Evolutionary conservation across 2,329 filamentous ascomycete genomes (phyloP).

Genomic region (Ophiostoma perfectum): DNA sequence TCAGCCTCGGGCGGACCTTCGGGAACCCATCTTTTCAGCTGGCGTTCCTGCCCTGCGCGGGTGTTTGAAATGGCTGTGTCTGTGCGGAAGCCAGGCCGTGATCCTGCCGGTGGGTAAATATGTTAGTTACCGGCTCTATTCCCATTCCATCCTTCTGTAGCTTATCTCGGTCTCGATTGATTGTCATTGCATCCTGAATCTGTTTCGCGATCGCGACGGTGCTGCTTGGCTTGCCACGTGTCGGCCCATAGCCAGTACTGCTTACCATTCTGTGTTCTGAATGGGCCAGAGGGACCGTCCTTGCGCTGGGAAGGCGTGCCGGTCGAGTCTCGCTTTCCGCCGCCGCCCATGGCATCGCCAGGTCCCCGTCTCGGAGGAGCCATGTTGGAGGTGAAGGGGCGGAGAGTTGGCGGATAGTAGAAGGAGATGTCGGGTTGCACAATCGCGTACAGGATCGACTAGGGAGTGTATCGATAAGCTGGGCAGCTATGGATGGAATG

Average conservation of each 20-base stretch:
- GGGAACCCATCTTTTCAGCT: slow-evolving; percentile 76
- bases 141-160: neutral
- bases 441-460: neutral
- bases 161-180: neutral
- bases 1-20: slow-evolving; percentile 58
- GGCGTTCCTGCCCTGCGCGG: slow-evolving; percentile 63
- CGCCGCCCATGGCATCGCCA: slow-evolving; percentile 32
- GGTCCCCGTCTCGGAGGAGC: slow-evolving; percentile 35
- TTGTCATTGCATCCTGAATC: neutral
- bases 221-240: slow-evolving; percentile 13
- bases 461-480: neutral
- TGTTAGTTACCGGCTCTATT: neutral
- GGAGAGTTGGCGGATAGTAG: neutral
- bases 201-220: too few relatives aligned
- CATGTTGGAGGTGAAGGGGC: slow-evolving; percentile 25
- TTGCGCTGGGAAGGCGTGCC: slow-evolving; percentile 35
- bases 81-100: slow-evolving; percentile 68
- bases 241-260: neutral
- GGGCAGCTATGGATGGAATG: neutral
- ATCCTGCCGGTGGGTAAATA: slow-evolving; percentile 47
- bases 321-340: slow-evolving; percentile 30
- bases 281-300: slow-evolving; percentile 30
- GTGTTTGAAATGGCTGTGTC: slow-evolving; percentile 81
- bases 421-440: neutral
- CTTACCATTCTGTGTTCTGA: slow-evolving; percentile 39